A percentile compares a stretch with the other conserved stretches of the same genome.
Evolutionary conservation across 495 filamentous ascomycete species (phyloP).

Genomic region (Xylaria intraflava): DNA sequence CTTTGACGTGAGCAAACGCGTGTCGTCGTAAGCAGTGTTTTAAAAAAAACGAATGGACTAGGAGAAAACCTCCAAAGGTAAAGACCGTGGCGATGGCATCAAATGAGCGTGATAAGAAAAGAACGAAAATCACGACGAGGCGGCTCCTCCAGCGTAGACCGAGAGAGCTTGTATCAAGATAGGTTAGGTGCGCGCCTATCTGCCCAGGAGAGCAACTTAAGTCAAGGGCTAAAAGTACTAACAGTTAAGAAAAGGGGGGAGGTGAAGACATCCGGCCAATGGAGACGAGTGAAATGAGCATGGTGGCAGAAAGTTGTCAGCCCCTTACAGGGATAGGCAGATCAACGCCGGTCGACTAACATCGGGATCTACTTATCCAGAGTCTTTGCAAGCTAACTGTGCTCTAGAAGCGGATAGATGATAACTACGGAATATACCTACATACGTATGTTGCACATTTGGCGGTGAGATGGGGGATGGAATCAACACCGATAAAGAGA

Average conservation of each 20-base stretch:
- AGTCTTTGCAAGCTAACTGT: too few relatives aligned
- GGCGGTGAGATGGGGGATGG: too few relatives aligned
- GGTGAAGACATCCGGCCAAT: neutral
- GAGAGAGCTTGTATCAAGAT: neutral
- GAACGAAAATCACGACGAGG: constrained; percentile 8
- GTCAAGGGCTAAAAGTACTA: neutral
- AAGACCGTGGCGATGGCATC: neutral
- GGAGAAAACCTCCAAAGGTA: constrained; percentile 10
- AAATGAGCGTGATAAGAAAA: constrained; percentile 10
- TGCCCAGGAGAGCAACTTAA: neutral
- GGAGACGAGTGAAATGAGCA: neutral
- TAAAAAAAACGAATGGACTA: constrained; percentile 10
- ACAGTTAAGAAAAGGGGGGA: neutral
- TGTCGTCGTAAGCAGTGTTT: neutral
- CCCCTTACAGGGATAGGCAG: too few relatives aligned
- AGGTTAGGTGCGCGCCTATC: too few relatives aligned
- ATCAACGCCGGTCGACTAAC: too few relatives aligned
- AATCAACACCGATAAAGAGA: too few relatives aligned
- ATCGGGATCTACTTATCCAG: too few relatives aligned
- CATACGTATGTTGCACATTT: too few relatives aligned
- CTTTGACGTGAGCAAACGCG: neutral
- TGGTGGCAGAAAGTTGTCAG: neutral
- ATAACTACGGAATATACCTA: too few relatives aligned
- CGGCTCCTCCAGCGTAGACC: constrained; percentile 5
- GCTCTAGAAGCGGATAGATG: too few relatives aligned